These are phyloP conservation scores for Eucalyptus erythrocorys DNA, from an alignment of 345 rosid species.

Conservation along the genomic window DNA sequence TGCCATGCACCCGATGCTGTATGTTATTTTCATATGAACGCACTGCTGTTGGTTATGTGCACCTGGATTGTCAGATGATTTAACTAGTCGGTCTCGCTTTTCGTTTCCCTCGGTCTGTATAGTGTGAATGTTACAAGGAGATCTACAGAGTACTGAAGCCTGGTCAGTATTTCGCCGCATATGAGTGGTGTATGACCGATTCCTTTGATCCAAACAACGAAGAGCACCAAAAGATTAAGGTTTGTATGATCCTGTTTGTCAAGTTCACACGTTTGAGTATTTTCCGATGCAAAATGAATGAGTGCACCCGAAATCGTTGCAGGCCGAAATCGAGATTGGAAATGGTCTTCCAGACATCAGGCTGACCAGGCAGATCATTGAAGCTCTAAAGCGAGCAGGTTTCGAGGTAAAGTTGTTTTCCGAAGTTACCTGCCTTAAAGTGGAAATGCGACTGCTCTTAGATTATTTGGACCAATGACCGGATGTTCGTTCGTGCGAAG, in stretches of 20 bases:
- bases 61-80: background rate
- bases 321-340: background rate
- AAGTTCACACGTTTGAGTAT: background rate
- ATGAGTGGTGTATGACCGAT: slow-evolving; percentile 78
- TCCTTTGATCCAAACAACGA: slow-evolving; percentile 59
- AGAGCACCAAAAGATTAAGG: slow-evolving; percentile 81
- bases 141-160: slow-evolving; percentile 87
- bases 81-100: background rate
- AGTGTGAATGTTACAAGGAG: slow-evolving; percentile 81
- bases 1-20: background rate
- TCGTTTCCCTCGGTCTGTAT: background rate
- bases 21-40: background rate
- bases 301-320: background rate
- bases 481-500: background rate
- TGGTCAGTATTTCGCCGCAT: slow-evolving; percentile 80
- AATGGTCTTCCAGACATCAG: background rate
- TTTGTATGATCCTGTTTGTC: background rate
- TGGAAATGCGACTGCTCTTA: background rate
- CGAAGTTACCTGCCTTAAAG: background rate
- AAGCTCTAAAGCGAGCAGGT: background rate
- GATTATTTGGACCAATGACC: background rate
- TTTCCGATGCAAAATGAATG: background rate
- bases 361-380: background rate
- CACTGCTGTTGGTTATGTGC: background rate
- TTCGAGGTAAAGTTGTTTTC: background rate